A percentile compares a stretch with the other conserved stretches of the same genome.
These are phyloP conservation scores for Chlorella sorokiniana DNA, from an alignment of 139 green algal genomes.

Conservation along the genomic window DNA sequence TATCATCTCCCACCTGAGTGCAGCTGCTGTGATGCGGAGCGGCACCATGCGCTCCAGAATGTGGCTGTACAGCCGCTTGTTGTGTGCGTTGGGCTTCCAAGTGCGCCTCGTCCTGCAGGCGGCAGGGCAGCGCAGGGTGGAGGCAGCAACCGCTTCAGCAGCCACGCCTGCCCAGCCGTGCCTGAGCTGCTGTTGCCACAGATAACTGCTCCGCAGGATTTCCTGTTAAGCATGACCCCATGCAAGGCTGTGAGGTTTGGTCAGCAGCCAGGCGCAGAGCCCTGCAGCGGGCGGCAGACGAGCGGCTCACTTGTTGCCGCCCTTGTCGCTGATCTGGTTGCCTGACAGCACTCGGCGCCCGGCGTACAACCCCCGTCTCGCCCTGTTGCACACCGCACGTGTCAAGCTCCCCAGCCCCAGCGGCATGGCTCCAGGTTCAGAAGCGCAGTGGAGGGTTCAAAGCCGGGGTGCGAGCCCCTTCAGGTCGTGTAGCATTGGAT, in stretches of 20 bases:
- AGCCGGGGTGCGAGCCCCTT: no score
- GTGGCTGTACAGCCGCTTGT: slow-evolving; percentile 75
- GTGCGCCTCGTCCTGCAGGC: slow-evolving; percentile 64
- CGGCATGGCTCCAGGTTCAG: slow-evolving; percentile 27
- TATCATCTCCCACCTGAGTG: slow-evolving; percentile 68
- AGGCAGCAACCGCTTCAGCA: background rate
- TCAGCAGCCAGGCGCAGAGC: no score
- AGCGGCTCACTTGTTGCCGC: slow-evolving; percentile 76
- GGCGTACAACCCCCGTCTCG: slow-evolving; percentile 70
- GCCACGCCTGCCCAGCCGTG: background rate
- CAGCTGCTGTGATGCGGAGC: slow-evolving; percentile 77
- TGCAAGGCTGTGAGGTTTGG: no score
- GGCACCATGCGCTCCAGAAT: slow-evolving; percentile 64
- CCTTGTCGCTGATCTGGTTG: slow-evolving; percentile 86
- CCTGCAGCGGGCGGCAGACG: background rate
- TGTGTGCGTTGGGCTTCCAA: slow-evolving; percentile 85
- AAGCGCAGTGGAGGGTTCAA: background rate
- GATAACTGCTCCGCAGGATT: no score
- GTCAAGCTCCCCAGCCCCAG: slow-evolving; percentile 30
- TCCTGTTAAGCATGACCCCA: no score
- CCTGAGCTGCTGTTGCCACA: no score
- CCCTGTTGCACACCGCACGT: slow-evolving; percentile 41
- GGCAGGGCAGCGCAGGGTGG: background rate
- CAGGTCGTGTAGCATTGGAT: no score
- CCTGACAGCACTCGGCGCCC: slow-evolving; percentile 69